These are phyloP conservation scores for Russula virescens DNA, from an alignment of 768 basidiomycete species.

Conservation along the genomic window DNA sequence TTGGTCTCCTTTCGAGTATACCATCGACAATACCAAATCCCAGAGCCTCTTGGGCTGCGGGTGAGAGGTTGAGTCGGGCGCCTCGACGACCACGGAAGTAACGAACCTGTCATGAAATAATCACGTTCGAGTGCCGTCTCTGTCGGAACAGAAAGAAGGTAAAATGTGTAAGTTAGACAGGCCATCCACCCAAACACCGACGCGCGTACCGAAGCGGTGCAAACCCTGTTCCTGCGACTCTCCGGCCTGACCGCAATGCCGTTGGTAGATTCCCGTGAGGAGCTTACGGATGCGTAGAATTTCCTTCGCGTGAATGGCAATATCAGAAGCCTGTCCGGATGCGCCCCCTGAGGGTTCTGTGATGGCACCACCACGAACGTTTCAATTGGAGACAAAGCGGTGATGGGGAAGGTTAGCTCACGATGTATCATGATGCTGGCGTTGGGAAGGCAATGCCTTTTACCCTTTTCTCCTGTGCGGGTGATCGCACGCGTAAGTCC, in stretches of 20 bases:
- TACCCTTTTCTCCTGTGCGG: slow-evolving; percentile 66
- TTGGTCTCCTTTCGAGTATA: slow-evolving; percentile 74
- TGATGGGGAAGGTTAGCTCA: slow-evolving; percentile 35
- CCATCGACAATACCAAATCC: slow-evolving; percentile 92
- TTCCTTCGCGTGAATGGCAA: slow-evolving; percentile 96
- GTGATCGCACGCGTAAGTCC: slow-evolving; percentile 15
- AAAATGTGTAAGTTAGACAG: slow-evolving; percentile 25
- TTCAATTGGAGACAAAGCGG: slow-evolving; percentile 2
- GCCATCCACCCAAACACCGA: slow-evolving; percentile 20
- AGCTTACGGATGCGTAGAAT: slow-evolving; percentile 83
- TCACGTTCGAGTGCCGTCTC: slow-evolving; percentile 89
- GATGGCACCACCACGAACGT: background rate
- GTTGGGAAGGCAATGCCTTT: slow-evolving; percentile 87
- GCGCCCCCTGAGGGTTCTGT: slow-evolving; percentile 95
- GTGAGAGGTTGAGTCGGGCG: slow-evolving; percentile 21
- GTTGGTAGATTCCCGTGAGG: slow-evolving; percentile 84
- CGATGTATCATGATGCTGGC: slow-evolving; percentile 99
- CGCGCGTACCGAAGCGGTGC: slow-evolving; percentile 68
- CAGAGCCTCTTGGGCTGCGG: slow-evolving; percentile 75
- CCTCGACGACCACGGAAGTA: slow-evolving; percentile 22
- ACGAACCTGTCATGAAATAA: slow-evolving; percentile 87
- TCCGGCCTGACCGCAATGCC: slow-evolving; percentile 65
- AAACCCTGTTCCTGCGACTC: slow-evolving; percentile 62
- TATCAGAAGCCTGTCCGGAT: slow-evolving; percentile 92
- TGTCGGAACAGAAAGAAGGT: slow-evolving; percentile 32